Evolutionary conservation across 345 rosid species (phyloP).

Genomic region (Trapa bicornis): DNA sequence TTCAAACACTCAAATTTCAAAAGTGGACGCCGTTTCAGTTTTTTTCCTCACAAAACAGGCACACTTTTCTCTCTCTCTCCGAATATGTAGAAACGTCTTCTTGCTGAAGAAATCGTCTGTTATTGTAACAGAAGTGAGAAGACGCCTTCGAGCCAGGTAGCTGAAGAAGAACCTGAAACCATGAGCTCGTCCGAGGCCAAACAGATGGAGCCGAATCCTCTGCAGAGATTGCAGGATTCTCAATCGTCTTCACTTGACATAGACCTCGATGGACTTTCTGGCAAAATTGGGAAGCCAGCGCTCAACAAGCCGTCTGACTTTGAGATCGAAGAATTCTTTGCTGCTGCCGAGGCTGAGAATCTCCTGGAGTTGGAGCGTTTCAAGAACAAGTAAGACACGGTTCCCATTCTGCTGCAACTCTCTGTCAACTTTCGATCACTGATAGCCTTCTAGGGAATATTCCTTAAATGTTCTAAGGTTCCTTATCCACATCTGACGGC

Average conservation of each 20-base stretch:
- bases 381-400: slow-evolving; percentile 39
- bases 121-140: slow-evolving; percentile 22
- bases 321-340: slow-evolving; percentile 62
- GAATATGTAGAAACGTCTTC: too few species aligned
- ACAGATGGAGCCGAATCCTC: not conserved
- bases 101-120: not conserved
- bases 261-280: not conserved
- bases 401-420: not conserved
- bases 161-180: slow-evolving; percentile 14
- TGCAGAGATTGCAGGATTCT: not conserved
- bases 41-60: not conserved
- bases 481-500: not conserved
- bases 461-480: too few species aligned
- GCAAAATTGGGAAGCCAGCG: slow-evolving; percentile 7
- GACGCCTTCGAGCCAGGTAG: slow-evolving; percentile 23
- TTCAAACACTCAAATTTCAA: not conserved
- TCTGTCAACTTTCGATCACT: not conserved
- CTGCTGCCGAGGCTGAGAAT: slow-evolving; percentile 34
- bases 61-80: not conserved
- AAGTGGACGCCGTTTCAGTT: not conserved
- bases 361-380: slow-evolving; percentile 21
- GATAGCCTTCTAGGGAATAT: not conserved
- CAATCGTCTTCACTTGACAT: not conserved
- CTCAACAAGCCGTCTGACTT: slow-evolving; percentile 29
- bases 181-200: slow-evolving; percentile 21